Evolutionary conservation across 441 rosid species (phyloP), one percentile per base, ranked within the genome.

Genomic region (Populus hybrid): DNA sequence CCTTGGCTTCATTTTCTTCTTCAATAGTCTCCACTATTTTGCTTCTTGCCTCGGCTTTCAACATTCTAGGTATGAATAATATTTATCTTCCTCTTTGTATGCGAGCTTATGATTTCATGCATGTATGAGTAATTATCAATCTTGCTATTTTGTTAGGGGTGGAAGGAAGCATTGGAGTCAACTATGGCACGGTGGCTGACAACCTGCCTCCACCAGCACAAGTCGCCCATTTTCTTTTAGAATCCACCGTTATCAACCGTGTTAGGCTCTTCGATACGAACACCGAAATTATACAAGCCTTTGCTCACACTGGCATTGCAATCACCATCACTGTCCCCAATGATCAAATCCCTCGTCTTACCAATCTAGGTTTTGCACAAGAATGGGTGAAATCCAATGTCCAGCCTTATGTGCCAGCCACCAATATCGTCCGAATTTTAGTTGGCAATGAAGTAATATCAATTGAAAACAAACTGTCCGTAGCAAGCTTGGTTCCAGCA

Each of bases 361-460:
- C 94, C 6, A 89, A 85, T 64, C 82, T 88, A 24, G 76, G 59
- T 75, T 84, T 81, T 50, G 86, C 97, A n/a, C 84, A 89, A 80
- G 83, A 87, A 78, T 93, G 97, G 97, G 42, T 92, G 35, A 75
- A 81, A 71, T 74, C 78, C 56, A 83, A 89, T 36, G 81, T 94
- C 87, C 83, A 82, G 76, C 92, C 97, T 20, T 79, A 86, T 82
- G 67, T 81, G 42, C 94, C 94, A 0, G 85, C 92, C 6, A 93
- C 95, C 6, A 88, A 90, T 53, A 87, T 94, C 3, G 83, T 89
- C 82, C 84, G 97, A 14, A 84, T 94, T 75, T 84, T 93, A 64
- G 91, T 93, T 1, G 98, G 99, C 64, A 94, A 94, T 74, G 99
- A 94, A 78, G 93, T 94, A 0, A 31, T 94, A 53, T 77, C 97